Base-by-base conservation (phyloP, 331 rosid genomes). In the Quercus tomentella region DNA sequence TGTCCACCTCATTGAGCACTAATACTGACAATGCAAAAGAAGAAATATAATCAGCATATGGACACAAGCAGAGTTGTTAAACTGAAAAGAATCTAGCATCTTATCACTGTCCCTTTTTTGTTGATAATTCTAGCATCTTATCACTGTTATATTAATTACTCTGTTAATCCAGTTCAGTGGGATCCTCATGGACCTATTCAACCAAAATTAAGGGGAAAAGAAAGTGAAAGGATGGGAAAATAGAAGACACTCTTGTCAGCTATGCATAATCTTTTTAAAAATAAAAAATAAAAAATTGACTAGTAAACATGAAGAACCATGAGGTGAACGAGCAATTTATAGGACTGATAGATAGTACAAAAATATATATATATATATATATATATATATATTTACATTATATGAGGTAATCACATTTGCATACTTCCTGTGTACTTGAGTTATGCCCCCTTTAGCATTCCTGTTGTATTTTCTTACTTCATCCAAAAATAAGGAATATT, bases 1-100 rank as follows among this genome's bases (percentile, higher is more conserved):
- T 95, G 94, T 93, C 97, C 68, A 95, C 98, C 66, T 95, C 98
- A 84, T 93, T 95, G 70, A 93, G 94, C 78, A 95, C 96, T 55
- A 93, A 82, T 14, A 95, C 99, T 95, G 91, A 41, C n/a, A 84
- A 77, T 9, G 55, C 61, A 85, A 20, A 76, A 80, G 68, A 84
- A 45, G 31, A 73, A n/a, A 69, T 18, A 55, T 10, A 68, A 84
- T 80, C 52, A 84, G 82, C 21, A 71, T 8, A 62, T 63, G 75
- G 28, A 28, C 51, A 45, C 72, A 65, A 17, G 20, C 12, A 33
- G 52, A 18, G 51, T 67, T 4, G 7, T 35, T 23, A 67, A 49
- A 67, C 16, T 35, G 14, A 45, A 67, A 20, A 5, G 4, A 21
- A n/a, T 49, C 5, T 49, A 20, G 26, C 52, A 67, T 33, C 72